A percentile compares a stretch with the other conserved stretches of the same genome.
Evolutionary conservation across 1,139 yeast species (phyloP).

Genomic region (Suzukiozyma palmioleophila): DNA sequence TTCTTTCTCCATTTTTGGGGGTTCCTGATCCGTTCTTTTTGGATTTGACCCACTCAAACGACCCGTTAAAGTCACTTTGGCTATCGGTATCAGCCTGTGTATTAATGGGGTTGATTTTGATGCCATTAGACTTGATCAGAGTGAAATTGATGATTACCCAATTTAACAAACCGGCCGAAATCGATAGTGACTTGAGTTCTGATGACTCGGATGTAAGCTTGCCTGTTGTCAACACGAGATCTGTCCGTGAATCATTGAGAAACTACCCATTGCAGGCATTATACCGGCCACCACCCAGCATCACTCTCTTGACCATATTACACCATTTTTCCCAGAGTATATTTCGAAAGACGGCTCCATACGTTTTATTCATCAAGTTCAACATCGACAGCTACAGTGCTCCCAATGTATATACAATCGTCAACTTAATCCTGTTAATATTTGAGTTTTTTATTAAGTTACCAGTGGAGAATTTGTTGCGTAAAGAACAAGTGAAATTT

Average conservation of each 20-base stretch:
- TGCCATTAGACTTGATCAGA: slow-evolving; percentile 80
- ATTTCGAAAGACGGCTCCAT: slow-evolving; percentile 70
- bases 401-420: slow-evolving; percentile 52
- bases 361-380: slow-evolving; percentile 57
- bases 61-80: slow-evolving; percentile 62
- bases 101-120: slow-evolving; percentile 67
- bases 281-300: slow-evolving; percentile 51
- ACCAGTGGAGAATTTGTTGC: slow-evolving; percentile 81
- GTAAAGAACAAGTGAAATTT: slow-evolving; percentile 77
- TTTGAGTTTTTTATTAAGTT: slow-evolving; percentile 69
- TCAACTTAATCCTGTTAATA: slow-evolving; percentile 54
- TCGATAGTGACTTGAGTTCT: slow-evolving; percentile 4
- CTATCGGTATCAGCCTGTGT: slow-evolving; percentile 71
- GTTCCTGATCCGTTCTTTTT: slow-evolving; percentile 91
- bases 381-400: slow-evolving; percentile 68
- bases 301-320: slow-evolving; percentile 52
- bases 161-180: slow-evolving; percentile 20
- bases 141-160: slow-evolving; percentile 71
- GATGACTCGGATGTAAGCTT: slow-evolving; percentile 7
- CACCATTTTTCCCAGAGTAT: slow-evolving; percentile 60
- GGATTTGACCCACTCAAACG: slow-evolving; percentile 77
- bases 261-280: slow-evolving; percentile 37
- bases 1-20: slow-evolving; percentile 73
- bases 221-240: slow-evolving; percentile 21
- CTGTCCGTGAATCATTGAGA: slow-evolving; percentile 36